Conservation (phyloP, 1,139 yeast genomes). For the Lodderomyces metapsilosis region DNA sequence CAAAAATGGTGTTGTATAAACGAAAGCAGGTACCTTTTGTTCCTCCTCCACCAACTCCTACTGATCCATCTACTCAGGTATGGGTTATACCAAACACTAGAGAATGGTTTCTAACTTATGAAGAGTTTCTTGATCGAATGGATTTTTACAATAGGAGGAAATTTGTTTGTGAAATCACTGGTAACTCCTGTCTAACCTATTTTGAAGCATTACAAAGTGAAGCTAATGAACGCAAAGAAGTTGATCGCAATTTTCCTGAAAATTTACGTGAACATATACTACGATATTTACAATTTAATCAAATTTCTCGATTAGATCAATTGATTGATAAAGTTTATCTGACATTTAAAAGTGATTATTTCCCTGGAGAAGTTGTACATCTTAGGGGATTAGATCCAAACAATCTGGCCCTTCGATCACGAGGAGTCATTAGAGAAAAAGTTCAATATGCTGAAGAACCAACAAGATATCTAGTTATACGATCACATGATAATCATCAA, state of each 20-base stretch:
- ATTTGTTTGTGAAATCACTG: slow-evolving; percentile 94
- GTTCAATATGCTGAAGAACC: slow-evolving; percentile 53
- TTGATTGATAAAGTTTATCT: slow-evolving; percentile 82
- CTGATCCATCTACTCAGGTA: slow-evolving; percentile 53
- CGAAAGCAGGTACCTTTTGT: slow-evolving; percentile 65
- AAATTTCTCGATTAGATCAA: slow-evolving; percentile 80
- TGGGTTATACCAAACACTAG: slow-evolving; percentile 82
- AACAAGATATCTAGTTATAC: slow-evolving; percentile 63
- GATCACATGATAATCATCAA: slow-evolving; percentile 51
- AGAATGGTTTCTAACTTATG: slow-evolving; percentile 82
- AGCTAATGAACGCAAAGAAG: slow-evolving; percentile 60
- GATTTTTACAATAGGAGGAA: slow-evolving; percentile 72
- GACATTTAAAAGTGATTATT: slow-evolving; percentile 77
- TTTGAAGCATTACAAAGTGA: slow-evolving; percentile 88
- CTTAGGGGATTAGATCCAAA: slow-evolving; percentile 41
- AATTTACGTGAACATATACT: slow-evolving; percentile 89
- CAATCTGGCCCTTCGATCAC: slow-evolving; percentile 8
- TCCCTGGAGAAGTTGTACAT: slow-evolving; percentile 84
- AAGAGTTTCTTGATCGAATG: slow-evolving; percentile 65
- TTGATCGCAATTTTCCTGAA: slow-evolving; percentile 84
- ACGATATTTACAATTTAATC: slow-evolving; percentile 77
- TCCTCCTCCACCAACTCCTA: slow-evolving; percentile 56
- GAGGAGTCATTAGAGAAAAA: slow-evolving; percentile 45
- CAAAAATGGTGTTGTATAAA: slow-evolving; percentile 62
- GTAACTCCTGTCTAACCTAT: slow-evolving; percentile 85